Evolutionary conservation across 768 basidiomycete species (phyloP).

Genomic region (Dentipellis sp.): DNA sequence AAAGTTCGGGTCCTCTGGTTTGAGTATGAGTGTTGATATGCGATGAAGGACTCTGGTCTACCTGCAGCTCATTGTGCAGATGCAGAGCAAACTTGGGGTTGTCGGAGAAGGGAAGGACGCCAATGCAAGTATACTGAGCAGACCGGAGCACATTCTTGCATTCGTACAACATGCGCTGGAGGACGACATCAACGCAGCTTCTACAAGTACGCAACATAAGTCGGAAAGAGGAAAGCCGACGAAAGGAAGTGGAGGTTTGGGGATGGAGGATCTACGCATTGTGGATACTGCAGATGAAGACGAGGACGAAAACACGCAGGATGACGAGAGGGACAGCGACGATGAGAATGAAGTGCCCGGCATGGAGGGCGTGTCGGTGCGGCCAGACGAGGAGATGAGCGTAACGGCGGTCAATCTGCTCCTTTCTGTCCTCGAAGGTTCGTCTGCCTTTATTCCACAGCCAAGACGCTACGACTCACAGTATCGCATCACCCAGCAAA

Average conservation of each 20-base stretch:
- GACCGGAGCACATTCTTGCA: constrained; percentile 66
- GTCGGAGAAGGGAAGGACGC: constrained; percentile 31
- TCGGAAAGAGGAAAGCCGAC: background rate
- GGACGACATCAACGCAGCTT: constrained; percentile 8
- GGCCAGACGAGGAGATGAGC: constrained; percentile 50
- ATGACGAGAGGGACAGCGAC: constrained; percentile 27
- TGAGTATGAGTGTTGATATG: background rate
- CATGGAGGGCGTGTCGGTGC: constrained; percentile 23
- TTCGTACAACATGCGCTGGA: constrained; percentile 79
- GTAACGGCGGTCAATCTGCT: constrained; percentile 75
- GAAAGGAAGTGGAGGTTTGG: constrained; percentile 15
- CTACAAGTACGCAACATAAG: background rate
- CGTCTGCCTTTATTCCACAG: constrained; percentile 1
- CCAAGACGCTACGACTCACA: background rate
- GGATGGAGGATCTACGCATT: constrained; percentile 28
- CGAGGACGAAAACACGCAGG: constrained; percentile 22
- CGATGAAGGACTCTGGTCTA: constrained; percentile 52
- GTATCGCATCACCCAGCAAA: constrained; percentile 28
- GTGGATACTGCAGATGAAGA: constrained; percentile 19
- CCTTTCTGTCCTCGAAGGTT: constrained; percentile 83
- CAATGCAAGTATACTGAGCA: constrained; percentile 38
- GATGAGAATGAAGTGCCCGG: constrained; percentile 40
- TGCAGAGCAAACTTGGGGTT: constrained; percentile 61
- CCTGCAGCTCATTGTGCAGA: constrained; percentile 74
- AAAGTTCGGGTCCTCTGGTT: background rate